Evolutionary conservation across 805 yeast species (phyloP).

Genomic region (Saccharomycopsis oosterbeekiorum): DNA sequence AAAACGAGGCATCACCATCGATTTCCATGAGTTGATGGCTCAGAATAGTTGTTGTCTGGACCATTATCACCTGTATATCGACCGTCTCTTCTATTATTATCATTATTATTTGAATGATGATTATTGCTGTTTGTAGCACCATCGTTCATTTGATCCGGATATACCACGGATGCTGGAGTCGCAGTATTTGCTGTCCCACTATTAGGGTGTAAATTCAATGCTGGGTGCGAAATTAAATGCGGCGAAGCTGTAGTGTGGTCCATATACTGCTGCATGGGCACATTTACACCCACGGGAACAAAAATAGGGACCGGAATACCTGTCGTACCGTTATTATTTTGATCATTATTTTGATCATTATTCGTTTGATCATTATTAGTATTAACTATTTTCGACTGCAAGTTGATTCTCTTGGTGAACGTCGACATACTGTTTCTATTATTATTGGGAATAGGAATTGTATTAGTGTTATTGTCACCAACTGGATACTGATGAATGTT

Average conservation of each 20-base stretch:
- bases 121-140: neutral
- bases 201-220: neutral
- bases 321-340: neutral
- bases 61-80: neutral
- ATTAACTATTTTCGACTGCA: neutral
- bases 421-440: neutral
- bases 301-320: neutral
- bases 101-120: neutral
- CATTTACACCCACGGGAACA: neutral
- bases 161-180: neutral
- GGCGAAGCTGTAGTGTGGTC: neutral
- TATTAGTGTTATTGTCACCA: neutral
- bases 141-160: neutral
- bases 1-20: neutral
- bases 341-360: no score
- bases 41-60: neutral
- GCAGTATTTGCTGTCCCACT: neutral
- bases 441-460: neutral
- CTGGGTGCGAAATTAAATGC: neutral
- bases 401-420: neutral
- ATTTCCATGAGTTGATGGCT: conserved; percentile 1
- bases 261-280: neutral
- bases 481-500: neutral
- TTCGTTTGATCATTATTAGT: neutral
- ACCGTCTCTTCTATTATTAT: neutral